Base-by-base conservation (phyloP, 2,329 filamentous ascomycete genomes). In the Immersiporthe knoxdaviesiana region DNA sequence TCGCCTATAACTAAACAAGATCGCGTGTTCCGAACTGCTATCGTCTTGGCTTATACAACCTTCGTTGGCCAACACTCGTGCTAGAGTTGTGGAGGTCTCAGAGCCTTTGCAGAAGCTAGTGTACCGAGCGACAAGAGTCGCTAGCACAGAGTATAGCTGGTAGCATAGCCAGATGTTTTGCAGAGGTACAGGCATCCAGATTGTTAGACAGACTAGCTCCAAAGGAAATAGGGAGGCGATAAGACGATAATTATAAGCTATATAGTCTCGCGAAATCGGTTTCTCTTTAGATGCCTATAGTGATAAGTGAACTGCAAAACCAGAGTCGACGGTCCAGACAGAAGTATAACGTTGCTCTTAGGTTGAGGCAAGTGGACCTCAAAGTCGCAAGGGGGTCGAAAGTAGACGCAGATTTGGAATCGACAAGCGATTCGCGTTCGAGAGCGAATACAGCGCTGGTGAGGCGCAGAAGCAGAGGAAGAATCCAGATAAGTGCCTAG, bases 101-200 rank as follows among this genome's bases (percentile, higher is more conserved):
- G 44, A 61, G 8, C 35, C 59, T 12, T 27, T 24, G 21, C 59
- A 59, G 8, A 24, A n/a, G 16, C 37, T 32, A 5, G 69, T 59
- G 59, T 73, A 73, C 16, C 73, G 66, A 5, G 66, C 59, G n/a
- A 71, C 39, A 50, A 74, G 71, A 72, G 74, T 71, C 2, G 69
- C 70, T 1, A 73, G 56, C 3, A 73, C 73, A 41, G 71, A 60
- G 63, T 73, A 75, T 11, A 74, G 61, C 65, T 75, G 72, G 50
- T 72, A 74, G 18, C 68, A 66, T 6, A 72, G 66, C 74, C 74
- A 75, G 47, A 70, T 41, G 56, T 74, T 72, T 64, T 75, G 74
- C 7, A 74, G 56, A 1, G 37, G 54, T 8, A 65, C 27, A 2
- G 68, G 66, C 72, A 74, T 73, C 72, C 72, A 74, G 16, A 74